Conservation (phyloP, 148 eudicot species). For the Silene latifolia region DNA sequence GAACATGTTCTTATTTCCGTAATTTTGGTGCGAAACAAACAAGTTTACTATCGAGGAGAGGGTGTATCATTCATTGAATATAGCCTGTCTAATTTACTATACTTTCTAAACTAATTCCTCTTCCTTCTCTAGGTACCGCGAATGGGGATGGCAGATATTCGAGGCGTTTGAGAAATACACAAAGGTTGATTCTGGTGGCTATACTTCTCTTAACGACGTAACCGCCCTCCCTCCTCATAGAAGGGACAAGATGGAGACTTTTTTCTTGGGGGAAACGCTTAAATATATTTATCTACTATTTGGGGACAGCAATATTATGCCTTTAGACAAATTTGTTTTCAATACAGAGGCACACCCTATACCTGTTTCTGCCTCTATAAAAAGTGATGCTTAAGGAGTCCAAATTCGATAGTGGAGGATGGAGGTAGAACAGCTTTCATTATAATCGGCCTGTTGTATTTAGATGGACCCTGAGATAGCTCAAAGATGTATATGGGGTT, state of each 20-base stretch:
- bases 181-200: slow-evolving; percentile 88
- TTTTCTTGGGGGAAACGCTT: slow-evolving; percentile 92
- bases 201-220: slow-evolving; percentile 90
- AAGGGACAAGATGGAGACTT: slow-evolving; percentile 98
- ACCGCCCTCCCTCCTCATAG: slow-evolving; percentile 72
- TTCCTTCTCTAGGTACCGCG: slow-evolving; percentile 67
- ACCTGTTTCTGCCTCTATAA: slow-evolving; percentile 43
- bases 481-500: slow-evolving; percentile 13
- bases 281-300: slow-evolving; percentile 80
- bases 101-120: slow-evolving; percentile 9
- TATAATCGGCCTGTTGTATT: neutral
- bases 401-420: neutral
- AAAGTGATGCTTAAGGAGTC: slow-evolving; percentile 23
- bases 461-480: slow-evolving; percentile 6
- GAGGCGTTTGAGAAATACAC: slow-evolving; percentile 92
- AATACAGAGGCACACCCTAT: slow-evolving; percentile 97
- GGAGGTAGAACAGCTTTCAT: neutral
- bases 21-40: too few species aligned
- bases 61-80: slow-evolving; percentile 7
- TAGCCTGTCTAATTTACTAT: neutral
- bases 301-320: slow-evolving; percentile 45
- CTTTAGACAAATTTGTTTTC: slow-evolving; percentile 77
- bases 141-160: slow-evolving; percentile 97
- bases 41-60: too few species aligned
- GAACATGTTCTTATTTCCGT: too few species aligned